Percentiles rank a stretch among this genome's conserved stretches.
These are phyloP conservation scores for Microbotryomycetes sp. DNA, from an alignment of 1,284 basidiomycete genomes.

Conservation along the genomic window DNA sequence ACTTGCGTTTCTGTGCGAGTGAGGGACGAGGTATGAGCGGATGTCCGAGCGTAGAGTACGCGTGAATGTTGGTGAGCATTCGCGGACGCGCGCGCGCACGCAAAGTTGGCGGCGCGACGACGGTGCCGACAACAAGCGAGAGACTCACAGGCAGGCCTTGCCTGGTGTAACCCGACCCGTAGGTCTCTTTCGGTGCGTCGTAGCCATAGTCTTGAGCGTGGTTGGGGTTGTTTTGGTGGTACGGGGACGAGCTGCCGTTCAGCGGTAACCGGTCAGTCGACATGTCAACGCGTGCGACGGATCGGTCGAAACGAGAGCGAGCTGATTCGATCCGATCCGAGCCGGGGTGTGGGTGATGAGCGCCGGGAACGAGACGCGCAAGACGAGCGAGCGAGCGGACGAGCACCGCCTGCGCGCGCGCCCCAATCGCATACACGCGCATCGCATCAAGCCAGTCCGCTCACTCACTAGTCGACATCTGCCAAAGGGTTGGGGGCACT, in stretches of 20 bases:
- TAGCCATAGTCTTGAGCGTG: background rate
- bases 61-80: background rate
- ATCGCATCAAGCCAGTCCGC: background rate
- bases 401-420: too few species aligned
- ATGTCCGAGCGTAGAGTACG: background rate
- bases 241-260: background rate
- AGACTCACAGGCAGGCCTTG: background rate
- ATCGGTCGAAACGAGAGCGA: background rate
- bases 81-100: background rate
- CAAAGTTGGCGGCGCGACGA: background rate
- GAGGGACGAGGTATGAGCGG: background rate
- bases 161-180: background rate
- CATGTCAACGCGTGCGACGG: background rate
- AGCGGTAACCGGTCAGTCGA: background rate
- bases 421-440: background rate
- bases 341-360: background rate
- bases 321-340: background rate
- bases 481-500: background rate
- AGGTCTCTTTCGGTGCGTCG: background rate
- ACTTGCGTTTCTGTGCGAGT: background rate
- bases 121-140: background rate
- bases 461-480: slow-evolving; percentile 7
- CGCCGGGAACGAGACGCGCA: too few species aligned
- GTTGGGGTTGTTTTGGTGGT: too few species aligned
- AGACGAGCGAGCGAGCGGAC: too few species aligned